Evolutionary conservation across 768 basidiomycete species (phyloP), one percentile per base, ranked within the genome.

Genomic region (Panus rudis): DNA sequence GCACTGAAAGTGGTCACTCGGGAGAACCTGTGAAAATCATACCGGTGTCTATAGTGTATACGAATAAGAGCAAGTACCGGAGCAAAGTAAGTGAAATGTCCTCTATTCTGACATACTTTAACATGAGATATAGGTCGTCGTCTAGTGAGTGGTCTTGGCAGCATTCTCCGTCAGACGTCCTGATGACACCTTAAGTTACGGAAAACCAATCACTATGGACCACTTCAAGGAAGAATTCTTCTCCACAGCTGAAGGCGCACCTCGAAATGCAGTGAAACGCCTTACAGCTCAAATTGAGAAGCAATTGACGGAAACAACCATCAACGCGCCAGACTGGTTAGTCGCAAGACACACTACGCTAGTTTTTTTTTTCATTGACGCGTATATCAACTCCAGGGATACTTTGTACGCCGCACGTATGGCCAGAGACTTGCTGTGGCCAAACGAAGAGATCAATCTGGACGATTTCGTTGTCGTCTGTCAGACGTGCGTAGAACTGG

Each of bases 321-420:
- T 98, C 46, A 98, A 99, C 58, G 88, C 92, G 11, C 82, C 88
- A 24, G 90, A 97, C 62, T 99, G 96, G 93, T 92, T 71, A 44
- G 74, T 71, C 3, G n/a, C 28, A 30, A 10, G n/a, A n/a, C 28
- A n/a, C 28, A 10, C 10, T 30, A 21, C 4, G n/a, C n/a, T n/a
- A n/a, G n/a, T n/a, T n/a, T n/a, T n/a, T n/a, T n/a, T n/a, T n/a
- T n/a, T n/a, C n/a, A n/a, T n/a, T n/a, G n/a, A 24, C 3, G 41
- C 37, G 26, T 28, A 21, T 28, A 13, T 41, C 21, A 24, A 12
- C n/a, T 33, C 8, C 34, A 96, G 91, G 92, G 87, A 94, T 48
- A 88, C 90, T 0, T 70, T 96, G 4, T 89, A 86, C 61, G 80
- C 79, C 26, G 92, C 92, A 6, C 79, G 87, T 44, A 97, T 94